phyloP scores from a whole-genome alignment of 495 filamentous ascomycete species.

The Penicillium salamii region DNA sequence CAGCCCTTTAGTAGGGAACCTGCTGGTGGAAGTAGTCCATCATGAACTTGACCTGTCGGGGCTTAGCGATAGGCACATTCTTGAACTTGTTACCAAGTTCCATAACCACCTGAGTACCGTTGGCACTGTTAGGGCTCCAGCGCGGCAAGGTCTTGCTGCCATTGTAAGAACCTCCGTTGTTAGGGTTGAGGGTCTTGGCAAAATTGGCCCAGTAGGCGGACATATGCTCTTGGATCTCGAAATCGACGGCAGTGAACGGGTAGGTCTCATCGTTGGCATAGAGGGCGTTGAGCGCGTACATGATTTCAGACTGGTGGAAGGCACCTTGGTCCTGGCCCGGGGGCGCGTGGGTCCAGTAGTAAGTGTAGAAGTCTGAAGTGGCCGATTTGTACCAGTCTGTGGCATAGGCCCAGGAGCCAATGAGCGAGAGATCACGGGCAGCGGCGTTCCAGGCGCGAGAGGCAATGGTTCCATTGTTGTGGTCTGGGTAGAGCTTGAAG shows the following conservation, averaged over 20 bases:
- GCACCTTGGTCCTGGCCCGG: conserved; percentile 26
- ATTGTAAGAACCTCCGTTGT: conserved; percentile 20
- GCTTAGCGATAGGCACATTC: conserved; percentile 17
- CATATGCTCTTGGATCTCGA: conserved; percentile 23
- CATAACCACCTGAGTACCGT: conserved; percentile 19
- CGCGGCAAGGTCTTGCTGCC: conserved; percentile 10
- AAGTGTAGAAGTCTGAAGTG: conserved; percentile 26
- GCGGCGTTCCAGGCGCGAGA: conserved; percentile 27
- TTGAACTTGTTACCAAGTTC: conserved; percentile 21
- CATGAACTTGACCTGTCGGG: conserved; percentile 18
- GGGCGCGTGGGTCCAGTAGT: conserved; percentile 33
- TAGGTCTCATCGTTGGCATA: conserved; percentile 24
- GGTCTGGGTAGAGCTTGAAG: conserved; percentile 23
- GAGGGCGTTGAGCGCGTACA: conserved; percentile 26
- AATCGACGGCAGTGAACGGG: conserved; percentile 24
- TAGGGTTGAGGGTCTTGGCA: conserved; percentile 28
- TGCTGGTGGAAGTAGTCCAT: conserved; percentile 23
- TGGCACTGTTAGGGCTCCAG: conserved; percentile 18
- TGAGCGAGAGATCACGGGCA: conserved; percentile 19
- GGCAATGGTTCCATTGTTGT: conserved; percentile 18
- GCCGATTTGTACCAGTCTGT: conserved; percentile 27
- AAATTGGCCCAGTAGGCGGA: conserved; percentile 33
- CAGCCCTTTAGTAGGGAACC: conserved; percentile 15
- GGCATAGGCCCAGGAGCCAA: conserved; percentile 26
- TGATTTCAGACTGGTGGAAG: conserved; percentile 31